phyloP scores from a whole-genome alignment of 208 protist species.

The Porcisia hertigi region DNA sequence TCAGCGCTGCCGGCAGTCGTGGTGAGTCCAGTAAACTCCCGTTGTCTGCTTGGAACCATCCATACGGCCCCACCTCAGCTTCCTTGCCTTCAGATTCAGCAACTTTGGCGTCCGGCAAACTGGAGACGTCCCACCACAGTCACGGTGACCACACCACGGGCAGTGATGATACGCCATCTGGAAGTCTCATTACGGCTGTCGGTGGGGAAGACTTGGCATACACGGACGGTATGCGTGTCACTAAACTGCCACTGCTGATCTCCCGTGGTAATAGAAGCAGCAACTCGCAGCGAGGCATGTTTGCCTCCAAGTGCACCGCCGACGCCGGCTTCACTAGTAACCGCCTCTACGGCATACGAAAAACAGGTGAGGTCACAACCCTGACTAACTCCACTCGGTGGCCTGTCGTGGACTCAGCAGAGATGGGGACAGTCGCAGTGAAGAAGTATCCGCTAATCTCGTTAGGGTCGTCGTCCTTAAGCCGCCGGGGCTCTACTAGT shows the following conservation, averaged over 20 bases:
- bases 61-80: background rate
- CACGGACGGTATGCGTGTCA: background rate
- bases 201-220: background rate
- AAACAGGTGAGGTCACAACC: background rate
- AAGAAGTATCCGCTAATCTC: background rate
- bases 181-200: background rate
- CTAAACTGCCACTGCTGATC: slow-evolving; percentile 20
- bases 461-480: background rate
- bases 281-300: background rate
- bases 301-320: background rate
- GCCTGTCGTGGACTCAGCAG: slow-evolving; percentile 1
- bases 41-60: background rate
- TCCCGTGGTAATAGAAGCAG: slow-evolving; percentile 13
- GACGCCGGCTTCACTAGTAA: background rate
- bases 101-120: background rate
- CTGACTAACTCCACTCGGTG: background rate
- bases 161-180: background rate
- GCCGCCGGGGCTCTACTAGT: background rate
- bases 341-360: background rate
- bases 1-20: background rate
- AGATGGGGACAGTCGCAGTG: slow-evolving; percentile 13
- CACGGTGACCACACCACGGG: background rate
- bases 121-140: background rate
- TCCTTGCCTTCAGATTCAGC: background rate
- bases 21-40: background rate